phyloP scores from a whole-genome alignment of 2,329 filamentous ascomycete species.

The Verticillium alfalfae region DNA sequence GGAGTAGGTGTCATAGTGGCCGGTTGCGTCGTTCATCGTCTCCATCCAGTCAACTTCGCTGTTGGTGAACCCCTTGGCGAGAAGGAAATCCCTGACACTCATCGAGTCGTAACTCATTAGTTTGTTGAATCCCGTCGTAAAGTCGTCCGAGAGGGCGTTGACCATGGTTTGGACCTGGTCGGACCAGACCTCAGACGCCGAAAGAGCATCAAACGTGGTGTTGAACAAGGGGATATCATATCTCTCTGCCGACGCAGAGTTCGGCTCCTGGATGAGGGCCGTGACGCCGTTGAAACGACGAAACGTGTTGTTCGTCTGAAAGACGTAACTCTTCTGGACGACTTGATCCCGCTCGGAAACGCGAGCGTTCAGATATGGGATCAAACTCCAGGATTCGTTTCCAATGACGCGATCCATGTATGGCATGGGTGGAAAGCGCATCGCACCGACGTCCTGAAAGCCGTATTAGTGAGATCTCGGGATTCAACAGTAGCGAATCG shows the following conservation, averaged over 20 bases:
- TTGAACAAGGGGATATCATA: conserved; percentile 12
- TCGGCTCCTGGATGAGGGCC: conserved; percentile 3
- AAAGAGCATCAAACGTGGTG: conserved; percentile 6
- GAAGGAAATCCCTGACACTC: conserved; percentile 13
- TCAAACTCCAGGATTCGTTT: conserved; percentile 12
- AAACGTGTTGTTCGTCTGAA: conserved; percentile 14
- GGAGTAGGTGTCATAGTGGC: conserved; percentile 16
- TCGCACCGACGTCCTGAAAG: conserved; percentile 29
- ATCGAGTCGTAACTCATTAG: conserved; percentile 16
- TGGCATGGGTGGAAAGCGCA: conserved; percentile 29
- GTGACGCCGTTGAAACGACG: conserved; percentile 12
- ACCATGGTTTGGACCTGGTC: conserved; percentile 6
- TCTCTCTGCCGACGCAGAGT: conserved; percentile 4
- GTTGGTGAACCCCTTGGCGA: conserved; percentile 18
- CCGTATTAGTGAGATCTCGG: background rate
- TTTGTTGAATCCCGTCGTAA: conserved; percentile 12
- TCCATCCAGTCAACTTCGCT: conserved; percentile 23
- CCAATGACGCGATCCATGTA: conserved; percentile 20
- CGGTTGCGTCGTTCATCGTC: conserved; percentile 15
- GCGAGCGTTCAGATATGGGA: conserved; percentile 14
- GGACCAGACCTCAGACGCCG: conserved; percentile 6
- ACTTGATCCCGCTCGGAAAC: conserved; percentile 9
- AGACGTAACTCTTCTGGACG: conserved; percentile 12
- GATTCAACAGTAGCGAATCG: background rate
- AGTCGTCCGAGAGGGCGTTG: conserved; percentile 8